Evolutionary conservation across 2,329 filamentous ascomycete species (phyloP).

Genomic region (Dactylellina sp.): DNA sequence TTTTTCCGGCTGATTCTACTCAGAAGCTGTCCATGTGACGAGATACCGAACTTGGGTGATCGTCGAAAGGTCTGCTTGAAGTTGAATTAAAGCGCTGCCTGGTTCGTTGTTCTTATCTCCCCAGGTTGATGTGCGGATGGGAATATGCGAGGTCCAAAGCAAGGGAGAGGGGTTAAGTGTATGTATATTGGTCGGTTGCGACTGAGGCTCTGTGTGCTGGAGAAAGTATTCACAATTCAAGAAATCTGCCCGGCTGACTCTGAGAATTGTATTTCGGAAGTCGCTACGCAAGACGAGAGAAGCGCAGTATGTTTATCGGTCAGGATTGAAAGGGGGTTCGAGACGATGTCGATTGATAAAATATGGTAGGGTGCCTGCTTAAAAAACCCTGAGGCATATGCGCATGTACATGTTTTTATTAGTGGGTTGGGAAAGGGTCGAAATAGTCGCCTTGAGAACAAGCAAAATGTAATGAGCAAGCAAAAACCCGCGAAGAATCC

Average conservation of each 20-base stretch:
- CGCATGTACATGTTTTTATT: slow-evolving; percentile 42
- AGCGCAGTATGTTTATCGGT: slow-evolving; percentile 21
- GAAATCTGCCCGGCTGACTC: slow-evolving; percentile 17
- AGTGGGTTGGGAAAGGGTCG: slow-evolving; percentile 20
- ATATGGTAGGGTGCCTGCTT: slow-evolving; percentile 24
- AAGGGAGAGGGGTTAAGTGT: slow-evolving; percentile 46
- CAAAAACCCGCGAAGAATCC: slow-evolving; percentile 6
- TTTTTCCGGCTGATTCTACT: slow-evolving; percentile 50
- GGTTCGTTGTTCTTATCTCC: slow-evolving; percentile 27
- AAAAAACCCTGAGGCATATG: slow-evolving; percentile 48
- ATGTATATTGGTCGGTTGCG: slow-evolving; percentile 30
- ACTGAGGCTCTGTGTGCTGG: slow-evolving; percentile 49
- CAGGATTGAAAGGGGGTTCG: slow-evolving; percentile 28
- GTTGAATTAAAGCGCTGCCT: slow-evolving; percentile 11
- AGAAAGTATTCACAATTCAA: slow-evolving; percentile 47
- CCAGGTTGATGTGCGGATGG: slow-evolving; percentile 41
- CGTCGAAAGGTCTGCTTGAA: slow-evolving; percentile 28
- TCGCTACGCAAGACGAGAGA: slow-evolving; percentile 23
- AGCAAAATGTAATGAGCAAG: slow-evolving; percentile 22
- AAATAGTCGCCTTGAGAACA: slow-evolving; percentile 30
- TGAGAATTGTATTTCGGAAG: slow-evolving; percentile 30
- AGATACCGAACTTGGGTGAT: slow-evolving; percentile 35
- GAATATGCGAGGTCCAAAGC: slow-evolving; percentile 43
- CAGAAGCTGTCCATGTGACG: slow-evolving; percentile 45
- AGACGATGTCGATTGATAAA: slow-evolving; percentile 31